These are phyloP conservation scores for Piper betle DNA, from an alignment of 164 flowering plant species.

Conservation along the genomic window DNA sequence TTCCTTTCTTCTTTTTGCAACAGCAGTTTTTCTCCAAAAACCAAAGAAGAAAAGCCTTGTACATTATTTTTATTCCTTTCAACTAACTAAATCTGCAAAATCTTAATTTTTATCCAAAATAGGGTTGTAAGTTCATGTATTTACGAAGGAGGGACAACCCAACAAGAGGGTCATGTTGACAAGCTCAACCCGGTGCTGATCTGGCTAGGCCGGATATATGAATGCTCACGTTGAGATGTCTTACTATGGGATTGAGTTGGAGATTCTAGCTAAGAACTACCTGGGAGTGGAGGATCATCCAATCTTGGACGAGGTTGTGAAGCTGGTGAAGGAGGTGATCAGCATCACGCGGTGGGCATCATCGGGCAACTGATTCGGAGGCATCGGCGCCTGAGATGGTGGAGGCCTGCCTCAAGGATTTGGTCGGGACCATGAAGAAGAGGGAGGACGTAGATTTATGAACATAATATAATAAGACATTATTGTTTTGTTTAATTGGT, in stretches of 20 bases:
- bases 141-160: too few species aligned
- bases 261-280: slow-evolving; percentile 1
- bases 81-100: too few species aligned
- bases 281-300: not conserved
- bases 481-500: too few species aligned
- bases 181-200: slow-evolving; percentile 7
- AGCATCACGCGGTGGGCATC: not conserved
- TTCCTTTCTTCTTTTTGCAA: too few species aligned
- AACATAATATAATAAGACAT: too few species aligned
- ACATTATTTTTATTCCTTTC: too few species aligned
- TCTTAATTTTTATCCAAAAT: too few species aligned
- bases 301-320: not conserved
- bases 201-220: slow-evolving; percentile 4
- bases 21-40: too few species aligned
- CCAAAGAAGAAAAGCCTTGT: too few species aligned
- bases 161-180: too few species aligned
- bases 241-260: not conserved
- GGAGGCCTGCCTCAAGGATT: not conserved
- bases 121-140: too few species aligned
- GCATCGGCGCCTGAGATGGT: not conserved
- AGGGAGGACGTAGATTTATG: not conserved
- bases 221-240: too few species aligned
- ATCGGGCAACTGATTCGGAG: not conserved
- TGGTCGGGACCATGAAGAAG: not conserved
- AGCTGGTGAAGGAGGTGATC: not conserved